Percentiles rank a stretch among this genome's conserved stretches.
These are phyloP conservation scores for Yamadazyma paraphyllophila DNA, from an alignment of 805 yeast species.

Conservation along the genomic window DNA sequence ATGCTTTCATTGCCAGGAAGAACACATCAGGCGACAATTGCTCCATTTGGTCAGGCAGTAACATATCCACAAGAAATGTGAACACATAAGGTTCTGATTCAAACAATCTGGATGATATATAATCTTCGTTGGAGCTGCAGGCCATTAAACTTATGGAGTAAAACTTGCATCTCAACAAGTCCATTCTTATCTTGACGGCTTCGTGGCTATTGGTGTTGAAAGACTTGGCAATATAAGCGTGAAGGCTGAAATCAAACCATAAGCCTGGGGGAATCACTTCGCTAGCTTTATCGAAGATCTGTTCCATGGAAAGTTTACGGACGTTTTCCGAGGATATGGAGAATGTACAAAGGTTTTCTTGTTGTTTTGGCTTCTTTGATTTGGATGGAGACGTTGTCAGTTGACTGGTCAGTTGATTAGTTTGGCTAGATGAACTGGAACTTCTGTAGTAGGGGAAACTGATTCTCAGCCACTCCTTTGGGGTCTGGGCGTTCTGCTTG, in stretches of 20 bases:
- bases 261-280: constrained; percentile 57
- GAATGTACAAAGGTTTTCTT: constrained; percentile 53
- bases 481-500: constrained; percentile 5
- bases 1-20: constrained; percentile 59
- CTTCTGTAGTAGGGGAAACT: constrained; percentile 32
- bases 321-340: constrained; percentile 55
- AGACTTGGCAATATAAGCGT: constrained; percentile 67
- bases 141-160: constrained; percentile 64
- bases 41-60: constrained; percentile 59
- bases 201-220: constrained; percentile 58
- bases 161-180: constrained; percentile 62
- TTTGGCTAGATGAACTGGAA: too few species aligned
- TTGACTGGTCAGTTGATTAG: too few species aligned
- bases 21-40: constrained; percentile 52
- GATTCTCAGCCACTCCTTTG: constrained; percentile 13
- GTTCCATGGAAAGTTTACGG: constrained; percentile 52
- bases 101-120: constrained; percentile 62
- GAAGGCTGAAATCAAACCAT: constrained; percentile 62
- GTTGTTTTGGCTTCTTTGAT: background rate
- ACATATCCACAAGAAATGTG: constrained; percentile 65
- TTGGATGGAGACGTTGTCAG: background rate
- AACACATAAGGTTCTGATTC: constrained; percentile 70
- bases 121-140: constrained; percentile 54
- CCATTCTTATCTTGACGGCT: constrained; percentile 52
- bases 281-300: constrained; percentile 61